phyloP scores from a whole-genome alignment of 2,329 filamentous ascomycete species.

The Endothia cerciana region DNA sequence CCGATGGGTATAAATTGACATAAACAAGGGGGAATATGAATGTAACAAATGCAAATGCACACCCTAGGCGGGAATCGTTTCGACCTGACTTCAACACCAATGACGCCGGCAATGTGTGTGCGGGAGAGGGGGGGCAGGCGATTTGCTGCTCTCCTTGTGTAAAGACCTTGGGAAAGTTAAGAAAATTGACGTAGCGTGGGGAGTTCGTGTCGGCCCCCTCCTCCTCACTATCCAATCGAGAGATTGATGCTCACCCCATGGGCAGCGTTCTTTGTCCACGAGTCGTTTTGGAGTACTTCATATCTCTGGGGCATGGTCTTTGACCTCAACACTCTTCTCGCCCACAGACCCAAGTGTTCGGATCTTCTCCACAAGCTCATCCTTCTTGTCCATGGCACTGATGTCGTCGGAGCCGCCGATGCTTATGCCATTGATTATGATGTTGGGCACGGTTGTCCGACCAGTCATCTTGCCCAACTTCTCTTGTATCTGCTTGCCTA shows the following conservation, averaged over 20 bases:
- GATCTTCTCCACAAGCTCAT: slow-evolving; percentile 72
- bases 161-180: too few species aligned
- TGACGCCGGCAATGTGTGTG: background rate
- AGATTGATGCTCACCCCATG: background rate
- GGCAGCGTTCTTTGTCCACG: background rate
- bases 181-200: background rate
- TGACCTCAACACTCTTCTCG: slow-evolving; percentile 63
- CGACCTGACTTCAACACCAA: background rate
- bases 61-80: background rate
- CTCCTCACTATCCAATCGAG: background rate
- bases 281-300: slow-evolving; percentile 5
- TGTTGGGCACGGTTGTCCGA: slow-evolving; percentile 86
- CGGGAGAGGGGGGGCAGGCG: background rate
- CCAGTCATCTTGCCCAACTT: slow-evolving; percentile 75
- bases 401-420: slow-evolving; percentile 92
- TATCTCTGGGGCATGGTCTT: slow-evolving; percentile 47
- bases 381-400: slow-evolving; percentile 67
- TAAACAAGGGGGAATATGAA: background rate
- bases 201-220: background rate
- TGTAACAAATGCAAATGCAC: too few species aligned
- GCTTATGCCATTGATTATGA: slow-evolving; percentile 84
- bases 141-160: background rate
- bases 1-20: background rate
- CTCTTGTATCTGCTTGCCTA: slow-evolving; percentile 74
- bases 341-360: slow-evolving; percentile 61